Conservation (phyloP, 345 rosid species). For the Viola odorata region DNA sequence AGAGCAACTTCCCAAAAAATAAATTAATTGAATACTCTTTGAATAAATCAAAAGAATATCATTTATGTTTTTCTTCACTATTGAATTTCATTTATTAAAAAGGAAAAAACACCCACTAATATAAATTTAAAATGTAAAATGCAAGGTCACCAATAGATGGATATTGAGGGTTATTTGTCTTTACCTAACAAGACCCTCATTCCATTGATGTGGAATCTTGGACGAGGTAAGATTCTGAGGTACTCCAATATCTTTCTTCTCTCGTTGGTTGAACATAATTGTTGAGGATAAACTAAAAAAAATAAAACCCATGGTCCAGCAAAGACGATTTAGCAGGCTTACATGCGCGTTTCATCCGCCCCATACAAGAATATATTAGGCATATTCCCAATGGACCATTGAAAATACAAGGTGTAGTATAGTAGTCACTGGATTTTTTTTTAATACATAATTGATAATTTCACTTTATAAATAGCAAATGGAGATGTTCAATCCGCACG, state of each 20-base stretch:
- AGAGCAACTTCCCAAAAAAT: no score
- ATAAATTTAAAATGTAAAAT: not conserved
- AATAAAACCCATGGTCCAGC: constrained; percentile 25
- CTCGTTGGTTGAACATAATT: constrained; percentile 1
- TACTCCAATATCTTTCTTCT: constrained; percentile 19
- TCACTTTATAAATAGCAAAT: no score
- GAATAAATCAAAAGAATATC: no score
- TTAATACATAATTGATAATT: no score
- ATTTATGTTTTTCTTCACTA: no score
- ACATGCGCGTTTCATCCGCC: not conserved
- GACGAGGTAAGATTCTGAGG: constrained; percentile 32
- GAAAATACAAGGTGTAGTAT: no score
- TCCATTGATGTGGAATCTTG: constrained; percentile 20
- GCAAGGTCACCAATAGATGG: not conserved
- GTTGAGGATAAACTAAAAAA: constrained; percentile 20
- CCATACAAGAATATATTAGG: constrained; percentile 8
- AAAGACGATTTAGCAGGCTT: not conserved
- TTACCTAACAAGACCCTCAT: no score
- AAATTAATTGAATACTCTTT: no score
- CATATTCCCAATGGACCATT: constrained; percentile 28
- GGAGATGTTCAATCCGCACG: no score
- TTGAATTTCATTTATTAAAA: no score
- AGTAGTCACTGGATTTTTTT: no score
- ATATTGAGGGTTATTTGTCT: not conserved
- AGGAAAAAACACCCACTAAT: no score